Conservation (phyloP, 257 asterid genomes). For the Rauvolfia tetraphylla region DNA sequence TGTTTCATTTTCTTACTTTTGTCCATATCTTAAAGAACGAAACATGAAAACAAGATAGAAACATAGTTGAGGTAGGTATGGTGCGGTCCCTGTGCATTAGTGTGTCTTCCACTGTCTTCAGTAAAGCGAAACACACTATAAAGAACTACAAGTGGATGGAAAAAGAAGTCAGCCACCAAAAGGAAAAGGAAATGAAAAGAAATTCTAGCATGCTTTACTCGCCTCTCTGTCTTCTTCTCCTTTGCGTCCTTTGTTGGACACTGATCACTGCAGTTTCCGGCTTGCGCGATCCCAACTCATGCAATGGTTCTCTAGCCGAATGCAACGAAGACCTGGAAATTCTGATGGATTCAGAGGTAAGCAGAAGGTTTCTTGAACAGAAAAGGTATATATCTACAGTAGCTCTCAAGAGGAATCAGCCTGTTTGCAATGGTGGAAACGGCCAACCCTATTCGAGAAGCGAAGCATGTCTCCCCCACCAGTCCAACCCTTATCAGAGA, state of each 20-base stretch:
- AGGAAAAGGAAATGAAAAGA: constrained; percentile 28
- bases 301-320: constrained; percentile 43
- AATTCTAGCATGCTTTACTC: constrained; percentile 1
- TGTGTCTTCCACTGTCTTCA: constrained; percentile 49
- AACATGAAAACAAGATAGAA: too few relatives aligned
- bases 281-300: constrained; percentile 13
- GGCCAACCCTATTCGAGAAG: constrained; percentile 46
- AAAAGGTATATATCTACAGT: constrained; percentile 55
- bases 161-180: background rate
- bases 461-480: constrained; percentile 53
- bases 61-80: background rate
- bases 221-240: constrained; percentile 22
- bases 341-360: constrained; percentile 54
- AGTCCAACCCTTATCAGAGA: constrained; percentile 47
- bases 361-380: constrained; percentile 47
- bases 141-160: constrained; percentile 14
- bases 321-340: constrained; percentile 33
- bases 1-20: too few relatives aligned
- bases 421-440: constrained; percentile 57
- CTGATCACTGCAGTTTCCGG: constrained; percentile 15
- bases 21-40: too few relatives aligned
- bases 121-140: constrained; percentile 22
- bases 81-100: constrained; percentile 33
- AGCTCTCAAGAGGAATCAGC: constrained; percentile 54
- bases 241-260: constrained; percentile 18